Conservation (phyloP, 129 eudicot genomes). For the Escallonia rubra region DNA sequence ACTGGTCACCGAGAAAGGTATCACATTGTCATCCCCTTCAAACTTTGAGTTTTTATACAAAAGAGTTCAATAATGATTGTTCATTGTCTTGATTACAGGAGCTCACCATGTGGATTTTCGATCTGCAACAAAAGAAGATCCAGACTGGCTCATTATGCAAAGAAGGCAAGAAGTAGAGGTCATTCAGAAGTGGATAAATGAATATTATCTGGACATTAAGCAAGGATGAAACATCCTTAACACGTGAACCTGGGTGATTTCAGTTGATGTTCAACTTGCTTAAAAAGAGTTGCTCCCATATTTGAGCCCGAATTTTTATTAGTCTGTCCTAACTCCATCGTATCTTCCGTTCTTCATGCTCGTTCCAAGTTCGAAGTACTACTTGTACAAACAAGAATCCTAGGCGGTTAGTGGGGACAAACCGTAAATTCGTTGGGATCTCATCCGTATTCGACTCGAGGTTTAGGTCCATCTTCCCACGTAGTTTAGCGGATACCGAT, state of each 20-base stretch:
- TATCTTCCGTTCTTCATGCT: too few species aligned
- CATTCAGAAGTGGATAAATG: constrained; percentile 37
- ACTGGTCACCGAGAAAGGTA: constrained; percentile 43
- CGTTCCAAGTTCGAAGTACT: too few species aligned
- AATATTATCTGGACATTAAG: constrained; percentile 31
- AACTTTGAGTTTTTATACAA: not conserved
- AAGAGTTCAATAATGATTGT: not conserved
- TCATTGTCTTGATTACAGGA: constrained; percentile 14
- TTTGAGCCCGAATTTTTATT: too few species aligned
- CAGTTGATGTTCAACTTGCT: too few species aligned
- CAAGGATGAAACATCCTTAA: constrained; percentile 3
- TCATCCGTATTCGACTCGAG: too few species aligned
- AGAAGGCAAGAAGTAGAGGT: constrained; percentile 45
- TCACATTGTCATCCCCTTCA: not conserved
- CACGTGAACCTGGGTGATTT: not conserved
- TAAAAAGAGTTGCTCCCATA: too few species aligned
- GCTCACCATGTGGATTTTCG: constrained; percentile 50
- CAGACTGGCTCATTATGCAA: constrained; percentile 38
- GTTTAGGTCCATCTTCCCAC: too few species aligned
- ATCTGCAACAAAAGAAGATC: constrained; percentile 37
- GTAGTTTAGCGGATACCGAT: too few species aligned
- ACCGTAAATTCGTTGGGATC: too few species aligned
- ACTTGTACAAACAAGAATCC: too few species aligned
- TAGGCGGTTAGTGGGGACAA: too few species aligned
- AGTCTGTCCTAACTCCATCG: too few species aligned